Conservation (phyloP, 2,329 filamentous ascomycete species). For the Fusarium protoensiforme region DNA sequence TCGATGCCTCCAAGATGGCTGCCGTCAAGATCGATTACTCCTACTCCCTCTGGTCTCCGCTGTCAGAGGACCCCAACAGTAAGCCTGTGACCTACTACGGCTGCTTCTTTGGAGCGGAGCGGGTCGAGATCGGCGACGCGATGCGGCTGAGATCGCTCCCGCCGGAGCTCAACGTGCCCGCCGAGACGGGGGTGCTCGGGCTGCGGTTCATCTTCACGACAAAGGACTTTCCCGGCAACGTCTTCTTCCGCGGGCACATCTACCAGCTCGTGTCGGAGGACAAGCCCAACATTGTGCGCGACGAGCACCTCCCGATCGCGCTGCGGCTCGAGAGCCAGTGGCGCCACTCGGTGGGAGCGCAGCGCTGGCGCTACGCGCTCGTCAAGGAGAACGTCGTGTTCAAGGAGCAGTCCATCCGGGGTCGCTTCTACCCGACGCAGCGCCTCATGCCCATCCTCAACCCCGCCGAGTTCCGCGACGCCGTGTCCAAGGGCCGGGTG, state of each 20-base stretch:
- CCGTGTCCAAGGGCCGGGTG: slow-evolving; percentile 52
- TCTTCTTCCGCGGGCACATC: slow-evolving; percentile 56
- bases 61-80: slow-evolving; percentile 44
- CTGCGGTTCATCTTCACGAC: slow-evolving; percentile 54
- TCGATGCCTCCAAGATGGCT: slow-evolving; percentile 64
- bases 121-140: slow-evolving; percentile 59
- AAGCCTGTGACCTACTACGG: slow-evolving; percentile 56
- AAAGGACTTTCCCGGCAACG: slow-evolving; percentile 47
- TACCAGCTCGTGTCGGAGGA: slow-evolving; percentile 50
- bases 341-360: slow-evolving; percentile 48
- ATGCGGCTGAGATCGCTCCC: slow-evolving; percentile 59
- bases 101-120: slow-evolving; percentile 63
- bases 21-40: slow-evolving; percentile 61
- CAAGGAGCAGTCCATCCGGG: slow-evolving; percentile 60
- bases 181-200: slow-evolving; percentile 50
- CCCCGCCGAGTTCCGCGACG: slow-evolving; percentile 50
- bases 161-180: slow-evolving; percentile 48
- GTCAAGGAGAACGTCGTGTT: slow-evolving; percentile 59
- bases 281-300: slow-evolving; percentile 44
- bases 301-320: slow-evolving; percentile 55
- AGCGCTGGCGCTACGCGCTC: slow-evolving; percentile 53
- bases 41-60: slow-evolving; percentile 59
- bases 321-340: slow-evolving; percentile 54
- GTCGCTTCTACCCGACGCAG: slow-evolving; percentile 69
- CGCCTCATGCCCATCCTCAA: slow-evolving; percentile 63